Evolutionary conservation across 148 eudicot species (phyloP), one percentile per base, ranked within the genome.

Genomic region (Cornus kousa): DNA sequence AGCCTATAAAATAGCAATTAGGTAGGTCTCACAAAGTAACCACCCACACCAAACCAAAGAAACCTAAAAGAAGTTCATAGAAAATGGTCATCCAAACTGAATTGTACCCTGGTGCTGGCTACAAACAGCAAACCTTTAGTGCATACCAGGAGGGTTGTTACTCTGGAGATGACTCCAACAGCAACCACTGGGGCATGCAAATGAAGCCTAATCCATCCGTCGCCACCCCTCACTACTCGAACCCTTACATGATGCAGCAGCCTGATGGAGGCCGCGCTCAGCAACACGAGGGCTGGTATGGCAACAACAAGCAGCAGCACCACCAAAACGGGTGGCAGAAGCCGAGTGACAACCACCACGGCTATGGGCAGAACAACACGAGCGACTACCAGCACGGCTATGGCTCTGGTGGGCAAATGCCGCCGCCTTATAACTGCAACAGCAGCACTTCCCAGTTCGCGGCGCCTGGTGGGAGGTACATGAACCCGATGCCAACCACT

Each of bases 1-100:
- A 53, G 59, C 59, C 46, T 75, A 75, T 66, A 75, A 2, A 75
- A 75, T 64, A 66, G 13, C 70, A 17, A 9, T 19, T 33, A 32
- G 48, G 32, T n/a, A n/a, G n/a, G n/a, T n/a, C n/a, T 22, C 71
- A 12, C 10, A 19, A 17, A 16, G 37, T 17, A 70, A 32, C n/a
- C 6, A 33, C n/a, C 13, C 28, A 28, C 28, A 28, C 28, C 5
- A 17, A 17, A 3, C 14, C 2, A 39, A 12, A 5, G 5, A 19
- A 22, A 46, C 4, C 66, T 19, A 10, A 71, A 39, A 39, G 13
- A 19, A 20, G 8, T 19, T 8, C n/a, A 16, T 7, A 20, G 28
- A 22, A 37, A 66, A 39, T 23, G 70, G 19, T 35, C 9, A 59
- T 62, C 50, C 16, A 37, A 12, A 17, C 43, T 8, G 68, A 62